Percentiles rank a stretch among this genome's conserved stretches.
Conservation (phyloP, 306 rosid species). For the Ormosia semicastrata region DNA sequence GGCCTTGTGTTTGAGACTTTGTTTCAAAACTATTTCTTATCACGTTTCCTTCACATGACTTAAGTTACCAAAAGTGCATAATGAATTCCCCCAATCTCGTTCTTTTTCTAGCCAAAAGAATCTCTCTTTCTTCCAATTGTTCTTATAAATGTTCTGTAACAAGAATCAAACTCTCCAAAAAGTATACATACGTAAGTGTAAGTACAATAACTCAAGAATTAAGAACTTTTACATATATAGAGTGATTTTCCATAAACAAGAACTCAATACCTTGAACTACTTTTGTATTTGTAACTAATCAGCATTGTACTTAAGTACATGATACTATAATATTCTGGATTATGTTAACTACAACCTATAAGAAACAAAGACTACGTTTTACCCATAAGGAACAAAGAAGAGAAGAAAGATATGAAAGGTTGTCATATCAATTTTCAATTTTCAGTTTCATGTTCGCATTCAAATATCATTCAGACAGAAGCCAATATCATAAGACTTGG, state of each 20-base stretch:
- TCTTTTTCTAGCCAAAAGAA: background rate
- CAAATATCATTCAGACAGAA: background rate
- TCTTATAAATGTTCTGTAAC: too few species aligned
- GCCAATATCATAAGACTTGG: conserved; percentile 4
- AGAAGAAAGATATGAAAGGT: conserved; percentile 3
- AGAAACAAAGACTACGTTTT: background rate
- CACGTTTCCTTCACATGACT: background rate
- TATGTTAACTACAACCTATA: background rate
- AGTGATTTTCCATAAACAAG: too few species aligned
- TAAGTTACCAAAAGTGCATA: background rate
- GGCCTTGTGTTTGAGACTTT: background rate
- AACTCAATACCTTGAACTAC: too few species aligned
- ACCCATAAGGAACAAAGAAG: background rate
- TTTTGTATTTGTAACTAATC: too few species aligned
- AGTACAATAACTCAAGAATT: too few species aligned
- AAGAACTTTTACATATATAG: too few species aligned
- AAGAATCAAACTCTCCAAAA: too few species aligned
- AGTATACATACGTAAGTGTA: too few species aligned
- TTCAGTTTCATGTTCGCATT: background rate
- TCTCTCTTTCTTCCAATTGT: background rate
- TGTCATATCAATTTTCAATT: background rate
- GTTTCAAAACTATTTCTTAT: background rate
- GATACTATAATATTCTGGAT: background rate
- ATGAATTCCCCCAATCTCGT: background rate
- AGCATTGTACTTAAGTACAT: too few species aligned